These are phyloP conservation scores for Lindgomyces ingoldianus DNA, from an alignment of 495 filamentous ascomycete species.

Conservation along the genomic window DNA sequence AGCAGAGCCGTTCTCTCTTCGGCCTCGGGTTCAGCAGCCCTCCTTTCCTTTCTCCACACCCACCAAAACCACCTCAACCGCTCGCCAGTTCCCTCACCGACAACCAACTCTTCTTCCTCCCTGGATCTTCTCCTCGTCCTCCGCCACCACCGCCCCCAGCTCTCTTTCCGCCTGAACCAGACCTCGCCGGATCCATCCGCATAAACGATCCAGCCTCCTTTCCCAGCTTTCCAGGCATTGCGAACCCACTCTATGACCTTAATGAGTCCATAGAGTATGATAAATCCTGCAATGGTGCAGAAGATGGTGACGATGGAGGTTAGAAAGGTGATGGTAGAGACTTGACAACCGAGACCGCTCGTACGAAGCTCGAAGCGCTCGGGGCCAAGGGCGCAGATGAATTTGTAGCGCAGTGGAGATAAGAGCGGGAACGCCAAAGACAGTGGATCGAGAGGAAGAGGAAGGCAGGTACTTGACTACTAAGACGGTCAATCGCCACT, in stretches of 20 bases:
- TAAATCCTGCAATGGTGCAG: slow-evolving; percentile 43
- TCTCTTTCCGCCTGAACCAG: slow-evolving; percentile 22
- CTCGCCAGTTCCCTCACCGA: slow-evolving; percentile 24
- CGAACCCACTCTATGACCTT: slow-evolving; percentile 38
- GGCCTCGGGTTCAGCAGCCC: background rate
- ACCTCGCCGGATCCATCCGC: slow-evolving; percentile 18
- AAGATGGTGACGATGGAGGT: slow-evolving; percentile 47
- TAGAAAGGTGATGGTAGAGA: slow-evolving; percentile 54
- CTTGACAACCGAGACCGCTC: slow-evolving; percentile 53
- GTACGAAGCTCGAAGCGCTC: slow-evolving; percentile 59
- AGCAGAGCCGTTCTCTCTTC: slow-evolving; percentile 12
- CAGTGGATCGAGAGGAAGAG: slow-evolving; percentile 43
- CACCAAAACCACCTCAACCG: slow-evolving; percentile 22
- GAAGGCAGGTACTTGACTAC: slow-evolving; percentile 57
- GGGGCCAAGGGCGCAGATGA: slow-evolving; percentile 53
- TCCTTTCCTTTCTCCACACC: background rate
- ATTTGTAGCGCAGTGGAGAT: slow-evolving; percentile 48
- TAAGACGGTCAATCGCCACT: background rate
- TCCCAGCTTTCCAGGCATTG: slow-evolving; percentile 38
- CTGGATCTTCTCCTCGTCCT: slow-evolving; percentile 42
- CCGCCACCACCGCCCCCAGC: slow-evolving; percentile 39
- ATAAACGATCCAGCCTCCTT: slow-evolving; percentile 18
- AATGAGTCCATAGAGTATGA: slow-evolving; percentile 38
- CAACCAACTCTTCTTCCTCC: slow-evolving; percentile 25
- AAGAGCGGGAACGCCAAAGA: slow-evolving; percentile 48